A percentile compares a stretch with the other conserved stretches of the same genome.
Evolutionary conservation across 352 stramenopile genomes (phyloP).

Genomic region (Phytopythium mirpurense): DNA sequence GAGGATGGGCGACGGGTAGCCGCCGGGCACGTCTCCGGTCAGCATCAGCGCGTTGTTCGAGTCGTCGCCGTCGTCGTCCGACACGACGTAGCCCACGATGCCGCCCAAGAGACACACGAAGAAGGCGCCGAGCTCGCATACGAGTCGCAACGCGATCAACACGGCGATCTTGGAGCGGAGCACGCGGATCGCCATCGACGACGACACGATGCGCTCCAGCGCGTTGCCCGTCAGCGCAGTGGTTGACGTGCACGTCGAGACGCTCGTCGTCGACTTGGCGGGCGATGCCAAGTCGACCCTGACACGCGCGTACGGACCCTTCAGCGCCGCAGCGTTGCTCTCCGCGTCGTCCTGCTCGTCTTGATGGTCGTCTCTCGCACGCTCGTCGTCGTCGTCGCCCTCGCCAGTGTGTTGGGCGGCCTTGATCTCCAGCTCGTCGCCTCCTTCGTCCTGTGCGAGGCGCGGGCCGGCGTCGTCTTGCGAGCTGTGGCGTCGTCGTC

Average conservation of each 20-base stretch:
- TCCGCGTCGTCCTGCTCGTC: not conserved
- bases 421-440: not conserved
- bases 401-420: not conserved
- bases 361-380: not conserved
- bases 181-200: constrained; percentile 32
- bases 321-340: not conserved
- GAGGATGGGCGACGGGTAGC: constrained; percentile 46
- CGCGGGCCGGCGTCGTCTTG: no score
- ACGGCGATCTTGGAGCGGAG: constrained; percentile 41
- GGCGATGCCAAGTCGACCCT: constrained; percentile 25
- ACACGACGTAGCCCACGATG: constrained; percentile 34
- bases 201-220: constrained; percentile 21
- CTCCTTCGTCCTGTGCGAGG: not conserved
- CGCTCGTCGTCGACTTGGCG: constrained; percentile 26
- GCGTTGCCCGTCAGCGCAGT: constrained; percentile 26
- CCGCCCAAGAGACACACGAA: constrained; percentile 70
- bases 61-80: not conserved
- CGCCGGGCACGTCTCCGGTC: constrained; percentile 62
- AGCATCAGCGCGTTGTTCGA: constrained; percentile 51
- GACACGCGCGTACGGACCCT: not conserved
- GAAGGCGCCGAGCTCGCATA: constrained; percentile 60
- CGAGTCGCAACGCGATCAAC: constrained; percentile 31
- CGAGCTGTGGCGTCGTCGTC: not conserved
- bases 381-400: not conserved
- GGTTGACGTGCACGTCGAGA: constrained; percentile 34